A percentile compares a stretch with the other conserved stretches of the same genome.
Evolutionary conservation across 2,329 filamentous ascomycete species (phyloP).

Genomic region (Aulographum hederae): DNA sequence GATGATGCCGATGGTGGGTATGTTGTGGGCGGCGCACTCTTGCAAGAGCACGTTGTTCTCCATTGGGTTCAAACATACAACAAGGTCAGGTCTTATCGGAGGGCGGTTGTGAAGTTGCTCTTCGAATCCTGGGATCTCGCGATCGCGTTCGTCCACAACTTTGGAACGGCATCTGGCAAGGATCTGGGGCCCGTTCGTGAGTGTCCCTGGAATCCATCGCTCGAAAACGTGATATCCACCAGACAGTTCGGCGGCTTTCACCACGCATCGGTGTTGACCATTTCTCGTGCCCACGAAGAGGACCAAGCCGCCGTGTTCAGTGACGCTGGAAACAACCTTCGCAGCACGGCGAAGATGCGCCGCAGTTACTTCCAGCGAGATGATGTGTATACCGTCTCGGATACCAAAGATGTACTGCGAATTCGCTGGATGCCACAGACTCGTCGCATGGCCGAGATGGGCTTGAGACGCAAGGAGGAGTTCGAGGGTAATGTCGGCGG

Average conservation of each 20-base stretch:
- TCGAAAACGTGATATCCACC: conserved; percentile 77
- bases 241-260: conserved; percentile 61
- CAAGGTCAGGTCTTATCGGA: conserved; percentile 68
- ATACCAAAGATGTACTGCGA: conserved; percentile 87
- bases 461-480: conserved; percentile 73
- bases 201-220: conserved; percentile 77
- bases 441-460: conserved; percentile 79
- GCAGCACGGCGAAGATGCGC: conserved; percentile 82
- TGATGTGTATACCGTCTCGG: conserved; percentile 77
- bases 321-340: conserved; percentile 78
- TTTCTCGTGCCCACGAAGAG: conserved; percentile 78
- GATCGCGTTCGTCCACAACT: conserved; percentile 61
- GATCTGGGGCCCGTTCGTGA: conserved; percentile 87
- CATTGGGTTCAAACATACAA: conserved; percentile 78
- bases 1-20: conserved; percentile 87
- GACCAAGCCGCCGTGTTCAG: conserved; percentile 64
- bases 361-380: conserved; percentile 75
- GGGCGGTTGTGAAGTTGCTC: conserved; percentile 42
- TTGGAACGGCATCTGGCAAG: conserved; percentile 50
- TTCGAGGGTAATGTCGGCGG: conserved; percentile 74
- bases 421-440: conserved; percentile 88
- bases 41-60: conserved; percentile 85
- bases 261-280: conserved; percentile 65
- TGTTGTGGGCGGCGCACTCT: conserved; percentile 73
- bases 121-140: conserved; percentile 44